Base-by-base conservation (phyloP, 106 monocot genomes). In the Vanilla planifolia region DNA sequence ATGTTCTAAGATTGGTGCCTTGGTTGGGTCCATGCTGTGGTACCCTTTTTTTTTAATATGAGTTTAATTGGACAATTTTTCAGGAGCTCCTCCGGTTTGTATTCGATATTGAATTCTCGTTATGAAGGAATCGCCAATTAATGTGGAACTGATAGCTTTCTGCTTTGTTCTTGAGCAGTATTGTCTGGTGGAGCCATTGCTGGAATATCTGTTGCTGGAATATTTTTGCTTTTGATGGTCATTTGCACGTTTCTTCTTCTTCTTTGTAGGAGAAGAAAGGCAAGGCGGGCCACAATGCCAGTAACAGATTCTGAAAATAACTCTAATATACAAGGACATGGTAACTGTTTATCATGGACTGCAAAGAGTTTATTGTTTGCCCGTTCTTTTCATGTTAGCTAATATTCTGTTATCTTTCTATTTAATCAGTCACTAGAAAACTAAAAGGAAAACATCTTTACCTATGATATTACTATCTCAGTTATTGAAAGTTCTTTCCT, bases 131-230 rank as follows among this genome's bases (percentile, higher is more conserved):
- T 37, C 10, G 10, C 7, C 5, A 37, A 37, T 6, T 10, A 37
- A 37, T 37, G 37, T 6, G 37, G n/a, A 64, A 63, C 42, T 44
- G 3, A 48, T 36, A 11, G 33, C 30, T 15, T 3, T 22, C 13
- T 5, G 3, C 19, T 51, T 63, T 62, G 34, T 58, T 25, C 14
- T 62, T 28, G 17, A 36, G 17, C 68, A 79, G 85, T 73, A 47
- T 30, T 90, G 51, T 80, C 85, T 55, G 64, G 55, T 2, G 89
- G 79, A 48, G 79, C 66, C 0, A 69, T 93, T 64, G 85, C 82
- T 63, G 93, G 93, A 43, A 82, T 85, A 68, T 50, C 63, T 61
- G 23, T 85, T 55, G 85, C 77, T 53, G 79, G 58, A 60, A 43
- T 70, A 24, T 43, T 43, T 66, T 3, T 82, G 29, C 55, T 83